Conservation (phyloP, 345 rosid genomes). For the Geranium rotundifolium region DNA sequence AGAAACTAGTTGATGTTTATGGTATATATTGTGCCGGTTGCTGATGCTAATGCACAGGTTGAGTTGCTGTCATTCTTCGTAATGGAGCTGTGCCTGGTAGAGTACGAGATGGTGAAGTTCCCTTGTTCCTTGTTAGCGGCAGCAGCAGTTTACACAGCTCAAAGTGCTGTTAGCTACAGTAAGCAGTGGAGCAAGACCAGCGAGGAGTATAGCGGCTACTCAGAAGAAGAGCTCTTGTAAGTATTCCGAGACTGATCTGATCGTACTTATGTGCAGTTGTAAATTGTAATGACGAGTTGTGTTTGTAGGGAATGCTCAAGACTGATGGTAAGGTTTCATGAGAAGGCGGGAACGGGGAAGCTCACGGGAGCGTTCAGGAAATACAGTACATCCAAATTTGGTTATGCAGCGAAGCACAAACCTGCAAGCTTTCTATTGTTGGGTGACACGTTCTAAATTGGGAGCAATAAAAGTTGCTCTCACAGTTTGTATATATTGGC, state of each 20-base stretch:
- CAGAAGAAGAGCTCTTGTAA: conserved; percentile 46
- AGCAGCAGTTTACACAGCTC: conserved; percentile 58
- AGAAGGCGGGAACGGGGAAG: conserved; percentile 69
- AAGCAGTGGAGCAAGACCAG: conserved; percentile 47
- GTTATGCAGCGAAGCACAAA: conserved; percentile 53
- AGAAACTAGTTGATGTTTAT: background rate
- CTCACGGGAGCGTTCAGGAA: conserved; percentile 74
- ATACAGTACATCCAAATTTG: conserved; percentile 67
- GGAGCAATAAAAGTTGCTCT: too few species aligned
- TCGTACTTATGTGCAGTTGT: too few species aligned
- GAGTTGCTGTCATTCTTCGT: conserved; percentile 67
- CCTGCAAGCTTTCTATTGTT: conserved; percentile 54
- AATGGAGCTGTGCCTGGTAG: conserved; percentile 61
- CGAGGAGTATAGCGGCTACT: conserved; percentile 42
- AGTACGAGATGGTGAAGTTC: conserved; percentile 48
- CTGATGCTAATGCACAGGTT: conserved; percentile 32
- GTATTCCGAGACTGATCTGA: conserved; percentile 1
- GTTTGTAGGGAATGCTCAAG: conserved; percentile 63
- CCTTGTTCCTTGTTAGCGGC: conserved; percentile 55
- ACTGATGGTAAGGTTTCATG: conserved; percentile 64
- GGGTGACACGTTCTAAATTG: background rate
- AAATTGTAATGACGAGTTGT: background rate
- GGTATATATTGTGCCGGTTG: background rate
- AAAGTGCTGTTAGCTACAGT: conserved; percentile 28
- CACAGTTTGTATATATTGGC: background rate